These are phyloP conservation scores for Thraustochytrium striatum DNA, from an alignment of 352 stramenopile genomes.

Conservation along the genomic window DNA sequence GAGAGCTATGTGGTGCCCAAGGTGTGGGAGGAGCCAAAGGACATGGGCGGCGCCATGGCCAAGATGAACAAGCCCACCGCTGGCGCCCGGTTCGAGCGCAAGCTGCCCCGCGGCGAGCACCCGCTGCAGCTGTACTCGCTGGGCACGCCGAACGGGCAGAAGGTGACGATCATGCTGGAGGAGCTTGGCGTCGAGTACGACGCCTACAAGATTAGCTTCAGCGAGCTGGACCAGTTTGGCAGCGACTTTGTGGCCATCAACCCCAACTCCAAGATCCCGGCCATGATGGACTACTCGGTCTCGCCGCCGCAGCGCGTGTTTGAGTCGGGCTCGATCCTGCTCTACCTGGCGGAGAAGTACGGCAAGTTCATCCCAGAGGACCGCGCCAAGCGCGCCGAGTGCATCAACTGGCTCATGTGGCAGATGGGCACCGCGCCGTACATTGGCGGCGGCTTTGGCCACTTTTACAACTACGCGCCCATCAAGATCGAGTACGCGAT, in stretches of 20 bases:
- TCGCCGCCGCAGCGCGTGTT: conserved; percentile 60
- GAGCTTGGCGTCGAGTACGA: conserved; percentile 71
- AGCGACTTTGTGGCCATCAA: conserved; percentile 70
- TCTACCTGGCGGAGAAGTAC: conserved; percentile 68
- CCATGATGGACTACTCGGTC: conserved; percentile 58
- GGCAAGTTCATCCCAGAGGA: conserved; percentile 61
- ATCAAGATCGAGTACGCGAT: conserved; percentile 64
- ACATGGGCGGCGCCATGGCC: too few relatives aligned
- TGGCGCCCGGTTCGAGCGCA: conserved; percentile 57
- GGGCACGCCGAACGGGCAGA: conserved; percentile 69
- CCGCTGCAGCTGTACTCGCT: conserved; percentile 66
- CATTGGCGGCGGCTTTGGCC: conserved; percentile 61
- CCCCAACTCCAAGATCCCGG: conserved; percentile 74
- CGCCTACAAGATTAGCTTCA: conserved; percentile 61
- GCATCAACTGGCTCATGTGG: conserved; percentile 72
- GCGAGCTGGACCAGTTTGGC: conserved; percentile 64
- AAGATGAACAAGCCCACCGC: conserved; percentile 58
- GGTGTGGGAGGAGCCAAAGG: too few relatives aligned
- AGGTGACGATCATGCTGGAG: conserved; percentile 69
- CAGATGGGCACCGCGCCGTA: conserved; percentile 58
- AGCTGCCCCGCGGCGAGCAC: conserved; percentile 59
- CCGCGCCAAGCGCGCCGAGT: conserved; percentile 54
- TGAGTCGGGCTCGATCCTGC: conserved; percentile 66
- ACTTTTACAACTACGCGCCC: conserved; percentile 64
- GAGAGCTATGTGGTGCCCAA: too few relatives aligned